Percentiles rank a stretch among this genome's conserved stretches.
These are phyloP conservation scores for Haematococcus sp. DNA, from an alignment of 139 green algal genomes.

Conservation along the genomic window DNA sequence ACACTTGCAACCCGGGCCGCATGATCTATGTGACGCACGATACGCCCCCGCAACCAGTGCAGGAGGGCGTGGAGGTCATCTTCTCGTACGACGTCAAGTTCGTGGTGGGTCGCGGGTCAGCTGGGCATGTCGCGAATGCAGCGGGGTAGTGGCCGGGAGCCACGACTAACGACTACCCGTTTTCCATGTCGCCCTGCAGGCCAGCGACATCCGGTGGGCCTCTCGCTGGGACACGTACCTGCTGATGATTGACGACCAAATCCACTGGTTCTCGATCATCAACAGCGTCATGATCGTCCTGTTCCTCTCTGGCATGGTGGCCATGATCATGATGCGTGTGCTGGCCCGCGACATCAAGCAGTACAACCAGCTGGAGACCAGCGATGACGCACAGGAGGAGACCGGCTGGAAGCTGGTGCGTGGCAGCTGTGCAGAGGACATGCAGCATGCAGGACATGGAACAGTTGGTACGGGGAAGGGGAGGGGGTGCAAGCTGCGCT, in stretches of 20 bases:
- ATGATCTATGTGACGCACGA: conserved; percentile 81
- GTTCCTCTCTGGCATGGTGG: conserved; percentile 97
- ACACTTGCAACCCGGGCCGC: conserved; percentile 84
- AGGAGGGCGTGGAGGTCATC: conserved; percentile 85
- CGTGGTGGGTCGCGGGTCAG: conserved; percentile 43
- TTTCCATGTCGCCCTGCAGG: conserved; percentile 22
- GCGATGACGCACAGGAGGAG: conserved; percentile 92
- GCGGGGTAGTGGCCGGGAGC: no score
- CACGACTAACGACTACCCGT: no score
- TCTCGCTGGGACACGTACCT: conserved; percentile 99
- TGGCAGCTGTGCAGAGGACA: neutral
- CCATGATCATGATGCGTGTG: conserved; percentile 98
- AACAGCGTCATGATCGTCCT: conserved; percentile 99
- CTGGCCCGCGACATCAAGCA: conserved; percentile 93
- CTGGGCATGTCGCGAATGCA: neutral
- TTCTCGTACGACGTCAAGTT: conserved; percentile 98
- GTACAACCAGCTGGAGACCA: conserved; percentile 97
- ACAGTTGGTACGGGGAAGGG: neutral
- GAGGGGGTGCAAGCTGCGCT: no score
- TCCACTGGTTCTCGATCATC: conserved; percentile 99
- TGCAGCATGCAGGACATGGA: neutral
- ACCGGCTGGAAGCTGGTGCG: conserved; percentile 96
- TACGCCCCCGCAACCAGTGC: conserved; percentile 71
- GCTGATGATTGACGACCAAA: conserved; percentile 92
- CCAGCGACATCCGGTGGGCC: conserved; percentile 90